Evolutionary conservation across 2,329 filamentous ascomycete genomes (phyloP), one percentile per base, ranked within the genome.

Genomic region (Aspergillus candidus): DNA sequence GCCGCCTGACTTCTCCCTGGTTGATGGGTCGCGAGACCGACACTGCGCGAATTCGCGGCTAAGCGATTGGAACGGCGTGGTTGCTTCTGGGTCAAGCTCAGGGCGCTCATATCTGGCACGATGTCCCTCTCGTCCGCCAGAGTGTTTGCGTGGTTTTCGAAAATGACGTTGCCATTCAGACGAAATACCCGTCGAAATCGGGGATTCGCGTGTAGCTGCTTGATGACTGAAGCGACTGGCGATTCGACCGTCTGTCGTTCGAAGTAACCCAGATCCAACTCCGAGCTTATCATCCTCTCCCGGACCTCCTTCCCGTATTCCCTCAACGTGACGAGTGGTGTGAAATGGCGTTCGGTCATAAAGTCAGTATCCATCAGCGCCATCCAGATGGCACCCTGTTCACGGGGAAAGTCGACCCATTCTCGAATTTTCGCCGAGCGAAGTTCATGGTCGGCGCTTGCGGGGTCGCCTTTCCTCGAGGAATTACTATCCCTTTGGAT

Each of bases 241-340:
- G 39, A 45, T 27, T 36, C 34, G 11, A 47, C 11, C 1, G 40
- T 34, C 32, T 42, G 38, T 31, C 35, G 8, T 37, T 47, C 38
- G 40, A 57, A 54, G 36, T 55, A 48, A 15, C 46, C 46, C 4
- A 57, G 38, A 43, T 55, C 43, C n/a, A 52, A 17, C 41, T 54
- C 51, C 0, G 52, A 55, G 31, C 49, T 35, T 29, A 49, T 31
- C 39, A 49, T 48, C 36, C 48, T 43, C 30, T 48, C 17, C 32
- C 45, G 43, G 7, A 43, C 34, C 18, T 46, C 48, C 12, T 49
- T 51, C 3, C 47, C 44, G 35, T 34, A 52, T 47, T 52, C 52
- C 27, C 48, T 49, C 4, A 55, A 37, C 2, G 35, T 42, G 3
- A 49, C 11, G n/a, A 52, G 35, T 4, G 47, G 42, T 44, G 47